Conservation (phyloP, 2,329 filamentous ascomycete genomes). For the Biscogniauxia marginata region DNA sequence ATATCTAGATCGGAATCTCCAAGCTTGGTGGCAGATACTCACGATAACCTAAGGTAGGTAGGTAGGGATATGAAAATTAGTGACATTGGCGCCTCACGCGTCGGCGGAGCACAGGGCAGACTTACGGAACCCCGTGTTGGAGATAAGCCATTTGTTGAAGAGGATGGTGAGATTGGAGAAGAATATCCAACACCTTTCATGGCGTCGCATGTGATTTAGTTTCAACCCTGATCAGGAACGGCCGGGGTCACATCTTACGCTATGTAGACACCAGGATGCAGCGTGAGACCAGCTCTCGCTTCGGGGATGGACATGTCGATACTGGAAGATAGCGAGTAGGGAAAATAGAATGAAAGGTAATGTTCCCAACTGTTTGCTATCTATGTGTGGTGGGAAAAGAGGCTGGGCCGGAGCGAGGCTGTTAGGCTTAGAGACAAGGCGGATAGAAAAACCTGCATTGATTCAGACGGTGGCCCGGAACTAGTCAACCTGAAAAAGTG, state of each 20-base stretch:
- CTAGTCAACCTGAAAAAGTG: too few species aligned
- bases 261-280: not conserved
- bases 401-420: too few species aligned
- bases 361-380: too few species aligned
- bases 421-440: too few species aligned
- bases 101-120: constrained; percentile 26
- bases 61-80: not conserved
- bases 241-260: not conserved
- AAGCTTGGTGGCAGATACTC: constrained; percentile 11
- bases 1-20: too few species aligned
- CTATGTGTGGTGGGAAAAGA: too few species aligned
- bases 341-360: too few species aligned
- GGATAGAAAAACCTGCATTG: too few species aligned
- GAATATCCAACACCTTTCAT: constrained; percentile 70
- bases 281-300: not conserved
- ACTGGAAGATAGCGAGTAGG: not conserved
- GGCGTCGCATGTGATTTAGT: not conserved
- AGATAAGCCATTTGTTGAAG: constrained; percentile 89
- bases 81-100: too few species aligned
- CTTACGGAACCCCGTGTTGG: constrained; percentile 72
- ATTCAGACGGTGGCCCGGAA: too few species aligned
- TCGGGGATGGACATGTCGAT: not conserved
- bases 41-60: constrained; percentile 20
- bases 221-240: too few species aligned
- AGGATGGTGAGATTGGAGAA: constrained; percentile 83